Evolutionary conservation across 2,329 filamentous ascomycete species (phyloP).

Genomic region (Fusarium buxicola): DNA sequence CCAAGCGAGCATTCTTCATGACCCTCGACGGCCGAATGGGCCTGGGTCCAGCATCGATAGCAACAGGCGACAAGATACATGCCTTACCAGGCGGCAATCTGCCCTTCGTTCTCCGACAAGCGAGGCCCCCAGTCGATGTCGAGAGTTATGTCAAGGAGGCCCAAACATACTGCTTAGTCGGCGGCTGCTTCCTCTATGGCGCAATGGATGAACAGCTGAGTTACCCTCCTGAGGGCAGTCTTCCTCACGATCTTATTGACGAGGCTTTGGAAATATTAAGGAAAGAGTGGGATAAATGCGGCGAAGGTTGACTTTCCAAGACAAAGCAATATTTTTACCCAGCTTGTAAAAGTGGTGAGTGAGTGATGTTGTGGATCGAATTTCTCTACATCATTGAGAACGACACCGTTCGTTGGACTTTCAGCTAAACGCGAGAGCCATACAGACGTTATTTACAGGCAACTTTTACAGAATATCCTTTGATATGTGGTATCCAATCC

Average conservation of each 20-base stretch:
- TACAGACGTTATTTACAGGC: too few relatives aligned
- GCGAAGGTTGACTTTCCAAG: too few relatives aligned
- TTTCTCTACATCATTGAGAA: too few relatives aligned
- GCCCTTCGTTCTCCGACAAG: background rate
- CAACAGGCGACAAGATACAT: background rate
- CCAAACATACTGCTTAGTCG: background rate
- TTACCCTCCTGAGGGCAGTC: background rate
- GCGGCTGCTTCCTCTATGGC: background rate
- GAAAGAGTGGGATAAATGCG: too few relatives aligned
- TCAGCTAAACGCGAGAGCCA: too few relatives aligned
- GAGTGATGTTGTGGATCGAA: too few relatives aligned
- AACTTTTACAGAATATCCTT: too few relatives aligned
- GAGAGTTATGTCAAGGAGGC: fast-evolving
- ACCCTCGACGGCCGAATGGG: background rate
- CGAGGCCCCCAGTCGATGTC: background rate
- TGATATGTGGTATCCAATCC: too few relatives aligned
- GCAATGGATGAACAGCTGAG: background rate
- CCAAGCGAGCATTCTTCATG: background rate
- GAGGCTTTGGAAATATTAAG: too few relatives aligned
- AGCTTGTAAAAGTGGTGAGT: too few relatives aligned
- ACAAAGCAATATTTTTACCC: too few relatives aligned
- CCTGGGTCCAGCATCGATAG: background rate
- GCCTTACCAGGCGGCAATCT: background rate
- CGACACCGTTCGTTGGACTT: too few relatives aligned
- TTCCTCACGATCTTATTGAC: background rate